Conservation (phyloP, 164 flowering plant genomes). For the Cinnamomum chago region DNA sequence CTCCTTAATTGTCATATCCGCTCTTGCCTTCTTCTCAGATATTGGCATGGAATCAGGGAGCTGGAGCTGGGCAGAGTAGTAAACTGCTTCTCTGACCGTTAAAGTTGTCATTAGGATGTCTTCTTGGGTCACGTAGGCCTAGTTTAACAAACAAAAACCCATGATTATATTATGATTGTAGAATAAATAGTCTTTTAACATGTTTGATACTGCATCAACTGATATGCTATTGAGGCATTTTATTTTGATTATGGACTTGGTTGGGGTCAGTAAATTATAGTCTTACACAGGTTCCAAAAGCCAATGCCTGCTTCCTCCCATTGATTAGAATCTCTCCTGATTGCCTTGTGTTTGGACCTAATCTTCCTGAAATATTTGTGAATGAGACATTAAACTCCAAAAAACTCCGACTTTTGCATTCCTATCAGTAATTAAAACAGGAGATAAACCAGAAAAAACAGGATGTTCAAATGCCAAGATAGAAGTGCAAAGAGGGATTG, state of each 20-base stretch:
- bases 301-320: conserved; percentile 26
- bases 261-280: background rate
- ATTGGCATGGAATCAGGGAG: conserved; percentile 42
- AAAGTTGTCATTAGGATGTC: conserved; percentile 42
- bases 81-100: conserved; percentile 52
- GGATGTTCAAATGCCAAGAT: too few relatives aligned
- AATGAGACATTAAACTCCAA: background rate
- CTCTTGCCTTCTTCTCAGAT: conserved; percentile 37
- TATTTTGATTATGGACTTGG: background rate
- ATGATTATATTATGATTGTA: background rate
- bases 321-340: conserved; percentile 32
- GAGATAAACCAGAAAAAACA: too few relatives aligned
- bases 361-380: conserved; percentile 24
- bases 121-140: conserved; percentile 70
- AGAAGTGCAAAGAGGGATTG: too few relatives aligned
- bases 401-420: background rate
- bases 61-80: conserved; percentile 60
- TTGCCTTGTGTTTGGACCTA: conserved; percentile 29
- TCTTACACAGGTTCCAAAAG: conserved; percentile 35
- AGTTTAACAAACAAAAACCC: background rate
- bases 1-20: conserved; percentile 42
- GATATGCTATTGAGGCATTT: too few relatives aligned
- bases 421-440: too few relatives aligned
- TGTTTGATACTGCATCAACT: too few relatives aligned
- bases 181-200: too few relatives aligned